These are phyloP conservation scores for Berberis vulgaris DNA, from an alignment of 164 flowering plant genomes.

Conservation along the genomic window DNA sequence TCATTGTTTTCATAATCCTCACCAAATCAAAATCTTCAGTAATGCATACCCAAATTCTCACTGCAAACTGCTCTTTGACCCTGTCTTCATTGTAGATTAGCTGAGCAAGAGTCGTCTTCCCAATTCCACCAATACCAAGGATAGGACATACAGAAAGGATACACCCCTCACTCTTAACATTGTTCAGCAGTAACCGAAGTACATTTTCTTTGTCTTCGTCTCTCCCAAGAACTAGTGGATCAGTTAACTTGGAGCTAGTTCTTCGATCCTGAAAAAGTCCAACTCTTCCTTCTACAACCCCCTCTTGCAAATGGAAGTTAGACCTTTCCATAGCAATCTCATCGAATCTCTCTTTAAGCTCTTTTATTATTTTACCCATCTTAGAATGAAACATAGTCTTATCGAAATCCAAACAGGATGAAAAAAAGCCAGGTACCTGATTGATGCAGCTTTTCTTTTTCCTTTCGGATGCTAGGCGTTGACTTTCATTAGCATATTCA, in stretches of 20 bases:
- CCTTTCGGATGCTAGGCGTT: not conserved
- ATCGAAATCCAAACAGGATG: not conserved
- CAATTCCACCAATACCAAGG: conserved; percentile 5
- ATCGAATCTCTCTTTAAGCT: not conserved
- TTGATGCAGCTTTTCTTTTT: not conserved
- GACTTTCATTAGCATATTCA: not conserved
- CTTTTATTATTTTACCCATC: not conserved
- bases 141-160: not conserved
- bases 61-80: not conserved
- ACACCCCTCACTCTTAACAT: not conserved
- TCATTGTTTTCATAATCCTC: not conserved
- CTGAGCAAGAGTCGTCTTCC: conserved; percentile 6
- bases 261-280: not conserved
- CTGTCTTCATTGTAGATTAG: not conserved
- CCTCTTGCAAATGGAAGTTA: not conserved
- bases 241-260: not conserved
- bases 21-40: conserved; percentile 1
- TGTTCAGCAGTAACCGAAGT: not conserved
- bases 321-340: conserved; percentile 3
- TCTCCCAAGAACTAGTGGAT: not conserved
- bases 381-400: not conserved
- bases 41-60: not conserved
- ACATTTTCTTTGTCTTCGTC: not conserved
- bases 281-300: not conserved
- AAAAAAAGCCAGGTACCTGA: not conserved